A percentile compares a stretch with the other conserved stretches of the same genome.
phyloP scores from a whole-genome alignment of 2,329 filamentous ascomycete species.

The Chalaropsis thielavioides region DNA sequence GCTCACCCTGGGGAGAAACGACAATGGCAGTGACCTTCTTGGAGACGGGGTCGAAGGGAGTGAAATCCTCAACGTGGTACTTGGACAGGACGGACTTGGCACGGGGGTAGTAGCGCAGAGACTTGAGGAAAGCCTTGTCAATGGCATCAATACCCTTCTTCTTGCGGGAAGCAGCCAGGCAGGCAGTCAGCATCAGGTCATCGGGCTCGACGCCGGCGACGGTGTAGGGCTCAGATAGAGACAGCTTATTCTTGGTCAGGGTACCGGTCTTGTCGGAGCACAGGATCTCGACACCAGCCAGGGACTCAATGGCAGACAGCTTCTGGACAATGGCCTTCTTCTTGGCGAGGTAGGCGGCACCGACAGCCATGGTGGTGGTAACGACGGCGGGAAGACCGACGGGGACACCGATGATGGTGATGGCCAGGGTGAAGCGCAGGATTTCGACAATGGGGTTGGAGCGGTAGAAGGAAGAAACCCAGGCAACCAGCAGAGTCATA shows the following conservation, averaged over 20 bases:
- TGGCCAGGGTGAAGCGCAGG: constrained; percentile 71
- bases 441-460: constrained; percentile 68
- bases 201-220: constrained; percentile 70
- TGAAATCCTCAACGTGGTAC: constrained; percentile 74
- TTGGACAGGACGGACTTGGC: constrained; percentile 68
- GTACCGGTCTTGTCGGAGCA: constrained; percentile 93
- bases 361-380: constrained; percentile 89
- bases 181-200: constrained; percentile 85
- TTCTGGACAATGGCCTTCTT: constrained; percentile 91
- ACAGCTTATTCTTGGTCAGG: constrained; percentile 87
- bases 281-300: constrained; percentile 84
- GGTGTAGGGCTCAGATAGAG: constrained; percentile 70
- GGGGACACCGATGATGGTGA: constrained; percentile 83
- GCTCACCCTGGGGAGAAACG: constrained; percentile 68
- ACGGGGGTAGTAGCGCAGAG: constrained; percentile 65
- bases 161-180: constrained; percentile 78
- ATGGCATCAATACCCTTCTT: constrained; percentile 93
- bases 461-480: constrained; percentile 78
- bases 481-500: constrained; percentile 66
- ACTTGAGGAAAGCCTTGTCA: constrained; percentile 87
- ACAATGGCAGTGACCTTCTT: constrained; percentile 84
- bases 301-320: constrained; percentile 78
- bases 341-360: constrained; percentile 79
- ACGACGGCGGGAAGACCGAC: constrained; percentile 88
- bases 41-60: constrained; percentile 81